Percentiles rank a stretch among this genome's conserved stretches.
Evolutionary conservation across 495 filamentous ascomycete genomes (phyloP).

Genomic region (Podospora sp.): DNA sequence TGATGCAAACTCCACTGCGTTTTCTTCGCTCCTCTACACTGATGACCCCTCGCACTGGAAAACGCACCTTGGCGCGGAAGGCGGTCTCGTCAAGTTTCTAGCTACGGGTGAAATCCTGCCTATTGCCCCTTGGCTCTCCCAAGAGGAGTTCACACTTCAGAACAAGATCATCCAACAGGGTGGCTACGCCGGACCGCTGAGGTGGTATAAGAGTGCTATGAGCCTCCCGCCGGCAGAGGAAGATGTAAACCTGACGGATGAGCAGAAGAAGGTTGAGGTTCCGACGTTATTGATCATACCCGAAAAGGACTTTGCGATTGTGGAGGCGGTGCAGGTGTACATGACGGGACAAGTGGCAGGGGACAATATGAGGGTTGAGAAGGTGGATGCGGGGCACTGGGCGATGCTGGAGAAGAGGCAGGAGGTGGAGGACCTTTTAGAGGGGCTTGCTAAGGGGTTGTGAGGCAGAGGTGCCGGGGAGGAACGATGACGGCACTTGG

Average conservation of each 20-base stretch:
- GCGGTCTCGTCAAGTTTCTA: constrained; percentile 22
- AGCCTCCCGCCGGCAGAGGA: not conserved
- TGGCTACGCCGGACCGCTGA: constrained; percentile 21
- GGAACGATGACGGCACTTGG: too few relatives aligned
- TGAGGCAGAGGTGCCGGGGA: not conserved
- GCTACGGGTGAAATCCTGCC: constrained; percentile 8
- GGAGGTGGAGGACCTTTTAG: not conserved
- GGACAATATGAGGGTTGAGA: not conserved
- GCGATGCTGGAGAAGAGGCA: not conserved
- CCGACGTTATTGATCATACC: constrained; percentile 2
- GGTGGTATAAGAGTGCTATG: constrained; percentile 30
- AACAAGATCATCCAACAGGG: constrained; percentile 20
- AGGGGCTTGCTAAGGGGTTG: not conserved
- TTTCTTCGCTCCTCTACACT: constrained; percentile 23
- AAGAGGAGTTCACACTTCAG: constrained; percentile 20
- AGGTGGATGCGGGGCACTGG: constrained; percentile 8
- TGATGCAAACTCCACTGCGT: constrained; percentile 19
- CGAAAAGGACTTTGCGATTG: not conserved
- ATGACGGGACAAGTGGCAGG: not conserved
- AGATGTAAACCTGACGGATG: not conserved
- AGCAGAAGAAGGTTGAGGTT: not conserved
- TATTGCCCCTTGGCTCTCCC: constrained; percentile 16
- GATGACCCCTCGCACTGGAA: constrained; percentile 23
- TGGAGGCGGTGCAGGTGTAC: constrained; percentile 1
- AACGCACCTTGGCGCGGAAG: not conserved